Base-by-base conservation (phyloP, 1,284 basidiomycete genomes). In the Trametes versicolor region DNA sequence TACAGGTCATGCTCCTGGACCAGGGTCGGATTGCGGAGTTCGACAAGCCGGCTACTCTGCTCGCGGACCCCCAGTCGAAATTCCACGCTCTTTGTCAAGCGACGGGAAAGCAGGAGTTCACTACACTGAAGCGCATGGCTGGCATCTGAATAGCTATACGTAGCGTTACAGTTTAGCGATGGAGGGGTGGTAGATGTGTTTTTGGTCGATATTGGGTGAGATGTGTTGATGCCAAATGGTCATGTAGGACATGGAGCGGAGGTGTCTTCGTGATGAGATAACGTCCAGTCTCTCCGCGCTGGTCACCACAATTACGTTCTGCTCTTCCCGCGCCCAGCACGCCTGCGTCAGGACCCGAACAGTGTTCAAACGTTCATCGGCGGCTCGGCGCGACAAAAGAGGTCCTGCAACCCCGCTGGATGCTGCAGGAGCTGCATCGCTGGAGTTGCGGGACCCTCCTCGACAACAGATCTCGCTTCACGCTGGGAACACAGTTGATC, bases 11-110 rank as follows among this genome's bases (percentile, higher is more conserved):
- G 88, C 83, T 96, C 45, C 86, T 96, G n/a, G 94, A 96, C 66
- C 87, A 95, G 76, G 94, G 95, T 8, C 85, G 84, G 2, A 94
- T 98, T 59, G 83, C 89, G 2, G 95, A 97, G 74, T 96, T 91
- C 72, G 94, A 93, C 72, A 88, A 87, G 57, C 95, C 96, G 0
- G 82, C 82, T 8, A 82, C 80, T 13, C 82, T 97, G 50, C 83
- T 98, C 27, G 80, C 83, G 23, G 79, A 96, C 72, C 73, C 85
- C 21, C 78, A 81, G 25, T 92, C 92, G 41, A 87, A 85, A 69
- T 96, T 96, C 80, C 85, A 94, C 70, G 79, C 83, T 0, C 79
- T 97, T 17, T 96, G 95, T 78, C 90, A 91, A 77, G 94, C 93
- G 4, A 92, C 93, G 0, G 94, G 95, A 10, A 87, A 84, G 69